These are phyloP conservation scores for Penicillium sp. DNA, from an alignment of 2,329 filamentous ascomycete genomes.

Conservation along the genomic window DNA sequence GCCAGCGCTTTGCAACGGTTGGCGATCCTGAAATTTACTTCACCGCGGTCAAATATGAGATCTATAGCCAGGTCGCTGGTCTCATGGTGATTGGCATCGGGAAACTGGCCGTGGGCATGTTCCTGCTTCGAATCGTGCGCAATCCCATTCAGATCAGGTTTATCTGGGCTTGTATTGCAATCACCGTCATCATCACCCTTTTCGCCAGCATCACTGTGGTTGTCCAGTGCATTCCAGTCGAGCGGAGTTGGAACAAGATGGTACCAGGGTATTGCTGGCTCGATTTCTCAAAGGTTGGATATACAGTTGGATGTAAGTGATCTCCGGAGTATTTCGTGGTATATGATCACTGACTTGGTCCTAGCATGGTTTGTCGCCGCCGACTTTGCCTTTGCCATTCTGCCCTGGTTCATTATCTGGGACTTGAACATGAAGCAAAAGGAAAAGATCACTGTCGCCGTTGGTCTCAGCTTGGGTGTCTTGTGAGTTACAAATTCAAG, in stretches of 20 bases:
- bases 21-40: slow-evolving; percentile 16
- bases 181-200: slow-evolving; percentile 13
- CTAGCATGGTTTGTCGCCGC: slow-evolving; percentile 20
- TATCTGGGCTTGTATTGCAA: slow-evolving; percentile 15
- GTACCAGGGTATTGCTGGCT: slow-evolving; percentile 18
- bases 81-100: slow-evolving; percentile 22
- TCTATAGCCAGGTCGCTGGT: slow-evolving; percentile 21
- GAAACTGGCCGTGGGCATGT: slow-evolving; percentile 17
- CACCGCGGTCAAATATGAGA: slow-evolving; percentile 21
- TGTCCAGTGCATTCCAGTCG: slow-evolving; percentile 15
- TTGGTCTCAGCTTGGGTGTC: slow-evolving; percentile 42
- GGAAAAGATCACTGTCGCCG: slow-evolving; percentile 43
- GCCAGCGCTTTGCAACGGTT: slow-evolving; percentile 12
- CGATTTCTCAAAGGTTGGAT: slow-evolving; percentile 21
- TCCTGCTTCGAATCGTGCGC: slow-evolving; percentile 21
- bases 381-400: slow-evolving; percentile 22
- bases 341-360: background rate
- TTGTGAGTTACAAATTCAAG: slow-evolving; percentile 28
- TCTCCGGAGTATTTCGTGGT: background rate
- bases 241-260: slow-evolving; percentile 16
- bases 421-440: slow-evolving; percentile 43
- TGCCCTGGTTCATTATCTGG: slow-evolving; percentile 46
- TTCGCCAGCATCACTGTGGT: slow-evolving; percentile 19
- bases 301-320: slow-evolving; percentile 21
- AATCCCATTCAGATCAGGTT: slow-evolving; percentile 19